These are phyloP conservation scores for Kokia cookei DNA, from an alignment of 441 rosid genomes.

Conservation along the genomic window DNA sequence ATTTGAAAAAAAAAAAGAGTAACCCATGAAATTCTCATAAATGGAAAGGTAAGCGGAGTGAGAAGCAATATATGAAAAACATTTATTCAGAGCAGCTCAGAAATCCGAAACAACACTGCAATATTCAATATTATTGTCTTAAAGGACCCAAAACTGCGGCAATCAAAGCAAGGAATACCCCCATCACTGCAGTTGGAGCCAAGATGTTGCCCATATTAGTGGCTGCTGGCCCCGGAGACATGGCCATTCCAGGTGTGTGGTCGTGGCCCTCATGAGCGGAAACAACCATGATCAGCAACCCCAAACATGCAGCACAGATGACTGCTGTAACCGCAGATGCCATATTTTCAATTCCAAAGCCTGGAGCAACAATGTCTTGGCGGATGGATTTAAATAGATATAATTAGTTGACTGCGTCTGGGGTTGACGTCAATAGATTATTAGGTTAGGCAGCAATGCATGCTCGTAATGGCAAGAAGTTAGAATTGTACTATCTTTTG, in stretches of 20 bases:
- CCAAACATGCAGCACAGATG: slow-evolving; percentile 16
- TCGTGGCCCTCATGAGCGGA: slow-evolving; percentile 19
- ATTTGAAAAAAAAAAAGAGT: too few species aligned
- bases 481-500: neutral
- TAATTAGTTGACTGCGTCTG: neutral
- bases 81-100: neutral
- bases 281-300: slow-evolving; percentile 14
- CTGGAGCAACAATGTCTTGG: neutral
- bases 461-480: neutral
- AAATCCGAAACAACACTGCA: neutral
- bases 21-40: too few species aligned
- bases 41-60: neutral
- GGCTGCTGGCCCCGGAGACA: slow-evolving; percentile 9
- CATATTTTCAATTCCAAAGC: slow-evolving; percentile 1
- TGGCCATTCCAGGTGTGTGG: neutral
- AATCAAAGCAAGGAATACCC: slow-evolving; percentile 19
- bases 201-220: neutral
- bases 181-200: slow-evolving; percentile 11
- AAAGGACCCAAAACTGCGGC: slow-evolving; percentile 8
- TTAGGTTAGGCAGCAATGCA: neutral
- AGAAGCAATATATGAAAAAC: neutral
- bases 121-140: neutral
- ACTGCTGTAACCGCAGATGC: neutral
- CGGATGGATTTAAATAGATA: neutral
- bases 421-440: neutral